A percentile compares a stretch with the other conserved stretches of the same genome.
Conservation (phyloP, 305 asterid species). For the Ruellia speciosa region DNA sequence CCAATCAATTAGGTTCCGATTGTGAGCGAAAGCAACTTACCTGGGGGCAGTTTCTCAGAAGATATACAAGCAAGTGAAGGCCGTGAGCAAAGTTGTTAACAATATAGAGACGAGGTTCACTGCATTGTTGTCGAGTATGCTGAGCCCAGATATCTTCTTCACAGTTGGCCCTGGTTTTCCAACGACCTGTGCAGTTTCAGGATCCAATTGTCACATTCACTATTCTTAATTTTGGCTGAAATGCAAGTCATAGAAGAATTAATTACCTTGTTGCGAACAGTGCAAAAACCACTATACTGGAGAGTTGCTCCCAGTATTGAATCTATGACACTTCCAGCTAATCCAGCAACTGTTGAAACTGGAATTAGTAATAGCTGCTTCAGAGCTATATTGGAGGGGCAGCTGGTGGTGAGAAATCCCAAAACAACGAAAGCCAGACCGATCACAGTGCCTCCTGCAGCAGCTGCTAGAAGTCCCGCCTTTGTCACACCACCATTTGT, state of each 20-base stretch:
- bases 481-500: slow-evolving; percentile 93
- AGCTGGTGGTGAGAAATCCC: slow-evolving; percentile 60
- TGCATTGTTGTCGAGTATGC: slow-evolving; percentile 68
- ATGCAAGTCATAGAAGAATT: background rate
- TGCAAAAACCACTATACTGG: slow-evolving; percentile 88
- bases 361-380: slow-evolving; percentile 77
- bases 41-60: slow-evolving; percentile 32
- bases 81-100: slow-evolving; percentile 48
- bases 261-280: slow-evolving; percentile 82
- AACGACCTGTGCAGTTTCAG: slow-evolving; percentile 52
- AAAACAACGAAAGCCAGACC: slow-evolving; percentile 60
- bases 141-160: slow-evolving; percentile 72
- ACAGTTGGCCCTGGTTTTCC: slow-evolving; percentile 88
- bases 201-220: background rate
- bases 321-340: slow-evolving; percentile 75
- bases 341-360: slow-evolving; percentile 70
- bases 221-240: background rate
- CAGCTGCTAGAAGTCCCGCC: slow-evolving; percentile 83
- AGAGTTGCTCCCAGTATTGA: slow-evolving; percentile 90
- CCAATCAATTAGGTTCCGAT: no score
- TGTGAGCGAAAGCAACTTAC: background rate
- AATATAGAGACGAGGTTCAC: slow-evolving; percentile 68
- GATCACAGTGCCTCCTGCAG: slow-evolving; percentile 69
- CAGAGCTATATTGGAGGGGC: slow-evolving; percentile 40
- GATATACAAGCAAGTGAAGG: slow-evolving; percentile 49